phyloP scores from a whole-genome alignment of 768 basidiomycete species.

The Trametes villosa region DNA sequence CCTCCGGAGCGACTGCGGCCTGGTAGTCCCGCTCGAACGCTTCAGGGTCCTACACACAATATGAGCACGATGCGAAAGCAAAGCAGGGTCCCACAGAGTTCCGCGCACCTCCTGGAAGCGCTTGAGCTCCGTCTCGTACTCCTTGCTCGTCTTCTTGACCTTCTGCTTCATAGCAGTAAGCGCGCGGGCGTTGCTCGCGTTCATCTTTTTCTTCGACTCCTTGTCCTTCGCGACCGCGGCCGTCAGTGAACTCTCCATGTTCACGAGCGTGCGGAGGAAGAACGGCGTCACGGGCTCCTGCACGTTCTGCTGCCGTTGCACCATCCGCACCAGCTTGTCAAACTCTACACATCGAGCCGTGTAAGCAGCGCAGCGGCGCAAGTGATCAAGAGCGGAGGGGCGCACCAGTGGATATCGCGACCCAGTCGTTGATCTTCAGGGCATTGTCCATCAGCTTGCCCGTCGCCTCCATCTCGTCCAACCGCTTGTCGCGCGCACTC shows the following conservation, averaged over 20 bases:
- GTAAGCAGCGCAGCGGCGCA: background rate
- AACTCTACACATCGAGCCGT: constrained; percentile 66
- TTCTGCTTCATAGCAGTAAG: constrained; percentile 99
- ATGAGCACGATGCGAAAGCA: background rate
- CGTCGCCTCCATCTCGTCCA: constrained; percentile 94
- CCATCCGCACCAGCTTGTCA: constrained; percentile 92
- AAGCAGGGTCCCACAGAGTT: background rate
- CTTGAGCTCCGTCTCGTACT: constrained; percentile 81
- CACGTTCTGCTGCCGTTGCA: constrained; percentile 83
- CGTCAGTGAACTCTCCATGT: constrained; percentile 78
- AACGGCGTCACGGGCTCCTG: constrained; percentile 88
- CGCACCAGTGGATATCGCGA: constrained; percentile 84
- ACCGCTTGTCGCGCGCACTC: constrained; percentile 88
- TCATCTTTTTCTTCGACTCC: constrained; percentile 95
- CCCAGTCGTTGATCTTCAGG: constrained; percentile 97
- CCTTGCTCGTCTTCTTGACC: constrained; percentile 88
- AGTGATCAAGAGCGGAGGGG: constrained; percentile 1
- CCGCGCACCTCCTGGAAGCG: constrained; percentile 74
- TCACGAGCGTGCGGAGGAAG: constrained; percentile 74
- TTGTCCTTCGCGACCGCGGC: constrained; percentile 83
- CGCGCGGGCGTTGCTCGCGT: constrained; percentile 89
- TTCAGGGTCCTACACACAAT: constrained; percentile 72
- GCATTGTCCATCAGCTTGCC: constrained; percentile 94
- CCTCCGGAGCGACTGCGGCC: constrained; percentile 51
- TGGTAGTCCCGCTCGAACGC: constrained; percentile 81